Conservation (phyloP, 2,329 filamentous ascomycete species). For the Allantophomopsis lycopodina region DNA sequence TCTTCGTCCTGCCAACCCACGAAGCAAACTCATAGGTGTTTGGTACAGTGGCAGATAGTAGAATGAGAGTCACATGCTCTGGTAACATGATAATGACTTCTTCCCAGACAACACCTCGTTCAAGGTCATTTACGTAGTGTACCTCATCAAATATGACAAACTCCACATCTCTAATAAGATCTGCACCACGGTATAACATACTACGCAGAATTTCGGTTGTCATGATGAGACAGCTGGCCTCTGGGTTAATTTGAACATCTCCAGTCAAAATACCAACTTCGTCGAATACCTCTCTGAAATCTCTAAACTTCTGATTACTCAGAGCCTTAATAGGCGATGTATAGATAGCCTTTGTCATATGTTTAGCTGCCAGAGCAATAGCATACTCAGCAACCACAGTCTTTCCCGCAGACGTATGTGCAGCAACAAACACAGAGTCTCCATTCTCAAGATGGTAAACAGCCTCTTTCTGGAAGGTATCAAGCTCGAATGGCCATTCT, state of each 20-base stretch:
- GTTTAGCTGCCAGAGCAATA: constrained; percentile 88
- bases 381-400: constrained; percentile 97
- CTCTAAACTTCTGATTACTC: constrained; percentile 97
- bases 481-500: constrained; percentile 93
- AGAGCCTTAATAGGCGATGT: constrained; percentile 97
- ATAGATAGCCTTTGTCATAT: constrained; percentile 99
- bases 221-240: constrained; percentile 98
- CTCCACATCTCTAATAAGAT: constrained; percentile 92
- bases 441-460: constrained; percentile 94
- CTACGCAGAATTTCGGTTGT: constrained; percentile 95
- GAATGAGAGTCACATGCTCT: constrained; percentile 88
- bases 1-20: constrained; percentile 95
- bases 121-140: constrained; percentile 94
- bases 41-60: constrained; percentile 90
- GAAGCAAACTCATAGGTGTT: constrained; percentile 97
- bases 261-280: constrained; percentile 95
- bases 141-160: constrained; percentile 99
- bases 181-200: constrained; percentile 94
- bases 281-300: constrained; percentile 81
- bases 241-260: constrained; percentile 94
- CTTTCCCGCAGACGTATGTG: constrained; percentile 94
- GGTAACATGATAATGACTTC: constrained; percentile 99
- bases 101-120: constrained; percentile 96
- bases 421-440: constrained; percentile 95
- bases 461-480: constrained; percentile 97